Evolutionary conservation across 768 basidiomycete genomes (phyloP).

Genomic region (Phlebiopsis gigantea): DNA sequence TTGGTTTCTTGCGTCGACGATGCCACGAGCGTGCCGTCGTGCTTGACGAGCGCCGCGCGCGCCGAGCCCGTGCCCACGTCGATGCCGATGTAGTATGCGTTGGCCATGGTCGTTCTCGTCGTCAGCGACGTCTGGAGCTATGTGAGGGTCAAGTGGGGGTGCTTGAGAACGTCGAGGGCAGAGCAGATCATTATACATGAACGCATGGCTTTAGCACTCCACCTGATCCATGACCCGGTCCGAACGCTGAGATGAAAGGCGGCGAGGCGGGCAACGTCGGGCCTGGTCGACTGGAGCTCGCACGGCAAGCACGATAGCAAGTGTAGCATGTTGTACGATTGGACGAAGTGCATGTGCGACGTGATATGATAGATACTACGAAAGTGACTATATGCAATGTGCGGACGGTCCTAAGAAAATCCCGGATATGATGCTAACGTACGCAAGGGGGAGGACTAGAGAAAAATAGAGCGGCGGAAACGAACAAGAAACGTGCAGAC

Average conservation of each 20-base stretch:
- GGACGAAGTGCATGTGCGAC: neutral
- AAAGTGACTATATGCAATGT: neutral
- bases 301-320: neutral
- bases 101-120: neutral
- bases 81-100: constrained; percentile 60
- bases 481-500: neutral
- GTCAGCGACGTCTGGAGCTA: neutral
- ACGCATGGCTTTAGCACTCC: neutral
- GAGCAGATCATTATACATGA: neutral
- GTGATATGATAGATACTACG: neutral
- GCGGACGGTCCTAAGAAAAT: neutral
- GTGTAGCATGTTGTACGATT: neutral
- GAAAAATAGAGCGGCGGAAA: neutral
- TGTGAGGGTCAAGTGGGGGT: neutral
- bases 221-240: constrained; percentile 1
- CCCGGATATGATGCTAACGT: neutral
- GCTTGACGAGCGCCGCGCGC: constrained; percentile 74
- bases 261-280: neutral
- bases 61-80: constrained; percentile 95
- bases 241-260: neutral
- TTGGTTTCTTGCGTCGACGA: constrained; percentile 77
- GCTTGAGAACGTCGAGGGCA: neutral
- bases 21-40: constrained; percentile 64
- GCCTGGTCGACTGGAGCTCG: too few species aligned
- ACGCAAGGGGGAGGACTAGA: neutral